Evolutionary conservation across 2,329 filamentous ascomycete species (phyloP), one percentile per base, ranked within the genome.

Genomic region (Neopestalotiopsis rosae): DNA sequence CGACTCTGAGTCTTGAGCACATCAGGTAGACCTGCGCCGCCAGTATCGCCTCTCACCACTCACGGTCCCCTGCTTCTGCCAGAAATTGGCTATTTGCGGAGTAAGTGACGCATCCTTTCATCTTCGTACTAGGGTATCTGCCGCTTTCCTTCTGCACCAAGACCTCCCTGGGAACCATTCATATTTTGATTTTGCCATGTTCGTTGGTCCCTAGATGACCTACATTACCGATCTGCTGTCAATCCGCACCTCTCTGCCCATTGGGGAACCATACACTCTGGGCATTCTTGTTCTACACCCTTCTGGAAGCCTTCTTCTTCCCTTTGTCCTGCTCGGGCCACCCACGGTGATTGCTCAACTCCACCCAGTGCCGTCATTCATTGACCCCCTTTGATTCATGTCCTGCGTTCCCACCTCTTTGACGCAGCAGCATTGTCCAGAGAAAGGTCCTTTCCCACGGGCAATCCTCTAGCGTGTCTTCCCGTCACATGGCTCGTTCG

Each of bases 21-120:
- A 17, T 9, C 28, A 49, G 28, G 9, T 34, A 14, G 28, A 61
- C 12, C 20, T 49, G 34, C 24, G 38, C 40, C 62, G 28, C 17
- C 28, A 20, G 24, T 17, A 59, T 24, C 24, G 57, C 24, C 10
- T 59, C 24, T 34, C 57, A 59, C 57, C 57, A 30, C 24, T 59
- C 12, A 59, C 24, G 28, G 57, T 59, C 57, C 24, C 57, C 57
- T 34, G 30, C 30, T 17, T 62, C 32, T 63, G 14, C 61, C 34
- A 70, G 64, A 65, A 42, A 64, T 49, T 58, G 61, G 61, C 61
- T 38, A 69, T 64, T 65, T 71, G 67, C 69, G 67, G 69, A 70
- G 70, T 69, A 71, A 71, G 70, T 71, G 70, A 68, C 66, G 63
- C 63, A 67, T 52, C 58, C 66, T 71, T 69, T 45, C 40, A 38